Percentiles rank a stretch among this genome's conserved stretches.
These are phyloP conservation scores for Nematocida ironsii DNA, from an alignment of 371 early-diverging fungal genomes.

Conservation along the genomic window DNA sequence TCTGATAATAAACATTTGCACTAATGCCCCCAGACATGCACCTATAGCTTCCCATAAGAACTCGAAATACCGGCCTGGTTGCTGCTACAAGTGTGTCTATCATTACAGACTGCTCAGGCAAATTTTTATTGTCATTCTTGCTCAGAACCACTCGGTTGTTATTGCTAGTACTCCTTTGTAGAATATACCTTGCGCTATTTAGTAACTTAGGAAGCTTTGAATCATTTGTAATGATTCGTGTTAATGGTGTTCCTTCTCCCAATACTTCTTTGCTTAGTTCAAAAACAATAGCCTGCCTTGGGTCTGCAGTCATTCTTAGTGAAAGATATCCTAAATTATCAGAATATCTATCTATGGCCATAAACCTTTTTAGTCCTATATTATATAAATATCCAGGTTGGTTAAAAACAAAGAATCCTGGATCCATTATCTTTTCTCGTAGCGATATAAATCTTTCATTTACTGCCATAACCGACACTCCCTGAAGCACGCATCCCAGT, in stretches of 20 bases:
- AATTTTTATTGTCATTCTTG: not conserved
- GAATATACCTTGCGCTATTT: not conserved
- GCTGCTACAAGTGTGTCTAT: not conserved
- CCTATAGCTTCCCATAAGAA: not conserved
- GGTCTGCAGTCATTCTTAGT: not conserved
- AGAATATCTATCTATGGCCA: not conserved
- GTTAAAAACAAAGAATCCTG: not conserved
- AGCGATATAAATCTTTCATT: too few relatives aligned
- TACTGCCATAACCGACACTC: too few relatives aligned
- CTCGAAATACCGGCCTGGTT: not conserved
- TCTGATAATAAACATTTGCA: not conserved
- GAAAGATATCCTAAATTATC: not conserved
- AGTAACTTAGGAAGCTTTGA: not conserved
- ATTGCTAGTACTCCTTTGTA: not conserved
- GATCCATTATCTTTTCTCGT: not conserved
- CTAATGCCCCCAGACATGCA: not conserved
- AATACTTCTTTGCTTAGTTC: not conserved
- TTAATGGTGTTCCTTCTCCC: not conserved
- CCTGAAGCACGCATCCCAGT: too few relatives aligned
- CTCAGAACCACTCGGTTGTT: not conserved
- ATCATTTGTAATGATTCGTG: not conserved
- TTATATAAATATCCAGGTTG: conserved; percentile 28
- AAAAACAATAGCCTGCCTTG: not conserved
- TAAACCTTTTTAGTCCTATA: not conserved
- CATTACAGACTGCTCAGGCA: not conserved